A percentile compares a stretch with the other conserved stretches of the same genome.
Conservation (phyloP, 2,329 filamentous ascomycete genomes). For the Neurospora sp. region DNA sequence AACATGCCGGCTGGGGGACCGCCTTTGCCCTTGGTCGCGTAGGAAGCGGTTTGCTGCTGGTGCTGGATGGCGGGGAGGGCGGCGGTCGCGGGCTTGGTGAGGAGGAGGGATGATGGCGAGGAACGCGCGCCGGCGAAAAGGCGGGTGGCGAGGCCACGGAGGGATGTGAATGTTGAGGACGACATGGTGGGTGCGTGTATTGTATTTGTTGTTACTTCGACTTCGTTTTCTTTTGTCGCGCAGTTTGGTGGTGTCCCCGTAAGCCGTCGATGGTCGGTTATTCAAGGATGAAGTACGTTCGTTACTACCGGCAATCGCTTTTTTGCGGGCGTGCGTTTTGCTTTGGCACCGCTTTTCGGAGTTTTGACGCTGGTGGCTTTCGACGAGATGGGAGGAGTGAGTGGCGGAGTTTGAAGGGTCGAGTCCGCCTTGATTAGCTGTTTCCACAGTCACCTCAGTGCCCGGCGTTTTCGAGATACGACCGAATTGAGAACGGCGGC, state of each 20-base stretch:
- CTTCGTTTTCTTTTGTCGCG: neutral
- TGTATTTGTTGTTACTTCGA: neutral
- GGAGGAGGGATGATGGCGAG: neutral
- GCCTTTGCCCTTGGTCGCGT: slow-evolving; percentile 2
- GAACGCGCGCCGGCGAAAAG: slow-evolving; percentile 6
- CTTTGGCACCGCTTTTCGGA: neutral
- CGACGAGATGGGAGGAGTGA: neutral
- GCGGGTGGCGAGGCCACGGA: slow-evolving; percentile 13
- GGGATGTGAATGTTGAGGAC: slow-evolving; percentile 10
- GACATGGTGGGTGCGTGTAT: slow-evolving; percentile 7
- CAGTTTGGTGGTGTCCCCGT: neutral
- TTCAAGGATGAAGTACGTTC: no score
- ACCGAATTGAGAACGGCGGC: neutral
- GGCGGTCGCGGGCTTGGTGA: neutral
- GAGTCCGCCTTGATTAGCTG: neutral
- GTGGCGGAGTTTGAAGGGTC: neutral
- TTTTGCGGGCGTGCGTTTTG: neutral
- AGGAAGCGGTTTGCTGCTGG: slow-evolving; percentile 1
- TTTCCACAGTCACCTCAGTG: neutral
- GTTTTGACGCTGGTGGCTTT: neutral
- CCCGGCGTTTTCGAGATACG: neutral
- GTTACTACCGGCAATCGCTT: no score
- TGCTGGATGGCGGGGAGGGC: slow-evolving; percentile 2
- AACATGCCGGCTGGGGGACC: neutral
- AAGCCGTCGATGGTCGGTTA: neutral